phyloP scores from a whole-genome alignment of 2,329 filamentous ascomycete species.

The Penicillium fuscoglaucum region DNA sequence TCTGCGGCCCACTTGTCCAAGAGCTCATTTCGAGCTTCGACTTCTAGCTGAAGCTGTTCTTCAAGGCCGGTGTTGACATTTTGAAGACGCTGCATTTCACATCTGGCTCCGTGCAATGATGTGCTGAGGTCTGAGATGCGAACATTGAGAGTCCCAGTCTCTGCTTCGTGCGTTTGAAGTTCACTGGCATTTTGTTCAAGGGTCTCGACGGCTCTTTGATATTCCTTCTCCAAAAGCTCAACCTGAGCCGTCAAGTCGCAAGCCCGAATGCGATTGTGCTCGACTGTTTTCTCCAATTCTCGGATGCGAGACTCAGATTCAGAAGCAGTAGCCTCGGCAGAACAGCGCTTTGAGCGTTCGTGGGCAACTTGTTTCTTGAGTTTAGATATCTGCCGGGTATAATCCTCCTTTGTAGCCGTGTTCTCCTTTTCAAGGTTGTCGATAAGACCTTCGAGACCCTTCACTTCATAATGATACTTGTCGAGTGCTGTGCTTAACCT shows the following conservation, averaged over 20 bases:
- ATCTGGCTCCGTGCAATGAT: conserved; percentile 38
- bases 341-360: conserved; percentile 36
- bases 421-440: conserved; percentile 44
- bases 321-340: conserved; percentile 38
- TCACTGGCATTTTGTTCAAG: conserved; percentile 28
- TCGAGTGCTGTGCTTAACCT: conserved; percentile 45
- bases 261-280: conserved; percentile 37
- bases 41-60: conserved; percentile 39
- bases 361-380: conserved; percentile 38
- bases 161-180: conserved; percentile 33
- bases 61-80: conserved; percentile 39
- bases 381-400: conserved; percentile 33
- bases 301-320: conserved; percentile 38
- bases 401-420: conserved; percentile 27
- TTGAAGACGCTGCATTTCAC: conserved; percentile 39
- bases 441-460: conserved; percentile 45
- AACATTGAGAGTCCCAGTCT: conserved; percentile 44
- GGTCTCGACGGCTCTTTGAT: conserved; percentile 22
- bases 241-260: conserved; percentile 38
- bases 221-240: conserved; percentile 37
- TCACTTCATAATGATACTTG: conserved; percentile 47
- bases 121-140: conserved; percentile 44
- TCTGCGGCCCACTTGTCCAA: conserved; percentile 38
- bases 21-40: conserved; percentile 37
- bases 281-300: conserved; percentile 37